These are phyloP conservation scores for Termitomyces sp. DNA, from an alignment of 768 basidiomycete genomes.

Conservation along the genomic window DNA sequence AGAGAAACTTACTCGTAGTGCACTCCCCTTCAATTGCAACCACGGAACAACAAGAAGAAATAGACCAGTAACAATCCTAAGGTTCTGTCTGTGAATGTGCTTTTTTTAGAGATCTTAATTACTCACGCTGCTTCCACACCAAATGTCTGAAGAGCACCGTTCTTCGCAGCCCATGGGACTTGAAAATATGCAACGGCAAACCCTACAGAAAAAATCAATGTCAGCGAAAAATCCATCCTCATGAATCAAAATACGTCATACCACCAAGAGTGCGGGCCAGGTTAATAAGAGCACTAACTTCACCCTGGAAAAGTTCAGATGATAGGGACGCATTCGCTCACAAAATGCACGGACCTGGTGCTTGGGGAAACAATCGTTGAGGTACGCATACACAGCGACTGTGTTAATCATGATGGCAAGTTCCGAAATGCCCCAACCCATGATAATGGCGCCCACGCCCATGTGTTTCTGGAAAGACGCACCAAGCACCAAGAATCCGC, in stretches of 20 bases:
- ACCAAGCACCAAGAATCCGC: conserved; percentile 56
- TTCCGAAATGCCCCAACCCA: conserved; percentile 66
- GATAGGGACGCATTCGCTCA: too few relatives aligned
- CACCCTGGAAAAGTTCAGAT: conserved; percentile 32
- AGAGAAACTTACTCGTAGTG: conserved; percentile 31
- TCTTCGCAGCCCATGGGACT: conserved; percentile 55
- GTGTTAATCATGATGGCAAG: conserved; percentile 55
- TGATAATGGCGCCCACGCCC: conserved; percentile 45
- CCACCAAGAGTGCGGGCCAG: conserved; percentile 50
- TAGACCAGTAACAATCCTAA: conserved; percentile 42
- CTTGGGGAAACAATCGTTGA: conserved; percentile 21
- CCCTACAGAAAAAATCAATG: conserved; percentile 20
- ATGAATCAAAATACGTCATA: conserved; percentile 9
- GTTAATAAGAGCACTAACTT: conserved; percentile 59
- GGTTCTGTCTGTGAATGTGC: neutral
- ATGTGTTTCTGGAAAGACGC: conserved; percentile 49
- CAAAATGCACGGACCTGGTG: conserved; percentile 12
- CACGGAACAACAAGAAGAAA: conserved; percentile 48
- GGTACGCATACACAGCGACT: conserved; percentile 50
- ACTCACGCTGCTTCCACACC: conserved; percentile 59
- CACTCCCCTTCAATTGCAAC: conserved; percentile 43
- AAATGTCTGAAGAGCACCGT: conserved; percentile 58
- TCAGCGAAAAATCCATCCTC: neutral
- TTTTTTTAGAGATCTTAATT: neutral
- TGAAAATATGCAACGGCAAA: conserved; percentile 67